A percentile compares a stretch with the other conserved stretches of the same genome.
These are phyloP conservation scores for Colletotrichum musae DNA, from an alignment of 2,329 filamentous ascomycete genomes.

Conservation along the genomic window DNA sequence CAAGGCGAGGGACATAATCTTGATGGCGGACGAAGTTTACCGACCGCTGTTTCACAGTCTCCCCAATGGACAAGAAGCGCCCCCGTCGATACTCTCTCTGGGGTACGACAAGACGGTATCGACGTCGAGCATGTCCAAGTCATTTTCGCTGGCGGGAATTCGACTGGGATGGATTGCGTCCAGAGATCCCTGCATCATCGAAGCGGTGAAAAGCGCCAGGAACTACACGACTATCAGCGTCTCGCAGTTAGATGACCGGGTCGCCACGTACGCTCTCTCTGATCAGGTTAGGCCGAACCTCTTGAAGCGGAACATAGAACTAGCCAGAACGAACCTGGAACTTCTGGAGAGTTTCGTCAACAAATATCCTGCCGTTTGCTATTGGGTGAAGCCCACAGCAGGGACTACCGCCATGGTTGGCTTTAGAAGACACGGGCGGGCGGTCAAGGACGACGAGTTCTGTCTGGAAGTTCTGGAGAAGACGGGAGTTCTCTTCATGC, in stretches of 20 bases:
- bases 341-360: slow-evolving; percentile 77
- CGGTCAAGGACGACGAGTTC: slow-evolving; percentile 79
- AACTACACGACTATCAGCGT: slow-evolving; percentile 92
- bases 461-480: slow-evolving; percentile 77
- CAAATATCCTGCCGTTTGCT: slow-evolving; percentile 73
- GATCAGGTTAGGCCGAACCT: slow-evolving; percentile 55
- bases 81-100: slow-evolving; percentile 78
- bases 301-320: slow-evolving; percentile 72
- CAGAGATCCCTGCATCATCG: slow-evolving; percentile 71
- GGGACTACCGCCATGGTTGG: slow-evolving; percentile 85
- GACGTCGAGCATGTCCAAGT: slow-evolving; percentile 90
- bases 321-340: slow-evolving; percentile 77
- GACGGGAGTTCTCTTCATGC: slow-evolving; percentile 81
- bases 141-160: slow-evolving; percentile 85
- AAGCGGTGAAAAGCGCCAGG: slow-evolving; percentile 73
- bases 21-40: slow-evolving; percentile 87
- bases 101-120: slow-evolving; percentile 81
- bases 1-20: slow-evolving; percentile 71
- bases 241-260: slow-evolving; percentile 82
- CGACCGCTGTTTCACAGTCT: slow-evolving; percentile 83
- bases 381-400: slow-evolving; percentile 81
- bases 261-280: slow-evolving; percentile 82
- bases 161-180: slow-evolving; percentile 87
- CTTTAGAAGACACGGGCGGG: slow-evolving; percentile 72
- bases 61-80: slow-evolving; percentile 62